These are phyloP conservation scores for Metschnikowia dekortorum DNA, from an alignment of 805 yeast genomes.

Conservation along the genomic window DNA sequence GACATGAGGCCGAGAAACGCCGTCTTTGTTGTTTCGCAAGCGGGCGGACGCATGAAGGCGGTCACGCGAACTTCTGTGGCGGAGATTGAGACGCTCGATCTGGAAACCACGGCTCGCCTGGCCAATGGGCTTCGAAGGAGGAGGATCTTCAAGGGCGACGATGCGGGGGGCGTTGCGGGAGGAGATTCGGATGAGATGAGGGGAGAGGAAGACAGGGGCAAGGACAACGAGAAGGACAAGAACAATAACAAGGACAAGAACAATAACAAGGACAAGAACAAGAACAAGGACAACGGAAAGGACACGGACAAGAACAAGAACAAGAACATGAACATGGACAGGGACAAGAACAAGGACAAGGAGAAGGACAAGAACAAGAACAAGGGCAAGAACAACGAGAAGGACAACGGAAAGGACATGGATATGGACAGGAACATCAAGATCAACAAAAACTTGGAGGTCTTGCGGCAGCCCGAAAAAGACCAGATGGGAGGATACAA, in stretches of 20 bases:
- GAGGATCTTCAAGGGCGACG: background rate
- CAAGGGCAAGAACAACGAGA: background rate
- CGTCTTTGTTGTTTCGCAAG: constrained; percentile 15
- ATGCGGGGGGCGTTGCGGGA: background rate
- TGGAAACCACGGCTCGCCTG: background rate
- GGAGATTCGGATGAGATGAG: background rate
- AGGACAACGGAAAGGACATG: background rate
- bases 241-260: too few species aligned
- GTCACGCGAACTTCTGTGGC: background rate
- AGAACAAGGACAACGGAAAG: too few species aligned
- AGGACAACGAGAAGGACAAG: background rate
- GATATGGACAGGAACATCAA: background rate
- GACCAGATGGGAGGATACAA: background rate
- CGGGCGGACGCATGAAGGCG: background rate
- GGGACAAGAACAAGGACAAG: too few species aligned
- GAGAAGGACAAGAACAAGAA: background rate
- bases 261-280: too few species aligned
- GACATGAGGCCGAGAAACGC: constrained; percentile 35
- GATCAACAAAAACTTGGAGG: background rate
- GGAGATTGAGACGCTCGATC: background rate
- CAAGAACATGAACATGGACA: too few species aligned
- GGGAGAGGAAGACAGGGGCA: background rate
- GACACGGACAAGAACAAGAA: too few species aligned
- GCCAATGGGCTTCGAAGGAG: constrained; percentile 1
- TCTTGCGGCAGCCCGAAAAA: background rate